These are phyloP conservation scores for Apophysomyces elegans DNA, from an alignment of 371 early-diverging fungal species.

Conservation along the genomic window DNA sequence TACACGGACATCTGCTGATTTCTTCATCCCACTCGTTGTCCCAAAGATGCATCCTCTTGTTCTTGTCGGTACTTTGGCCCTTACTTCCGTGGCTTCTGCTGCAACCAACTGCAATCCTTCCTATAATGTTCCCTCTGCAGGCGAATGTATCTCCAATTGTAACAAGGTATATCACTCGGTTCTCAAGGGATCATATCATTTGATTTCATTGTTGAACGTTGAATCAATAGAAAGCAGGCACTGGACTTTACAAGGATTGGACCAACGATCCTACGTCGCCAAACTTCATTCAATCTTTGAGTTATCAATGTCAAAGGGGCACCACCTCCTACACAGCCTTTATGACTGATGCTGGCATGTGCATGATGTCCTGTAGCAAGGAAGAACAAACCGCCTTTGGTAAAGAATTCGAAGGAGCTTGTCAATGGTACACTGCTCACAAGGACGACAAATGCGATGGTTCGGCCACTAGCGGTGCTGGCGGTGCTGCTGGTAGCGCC, in stretches of 20 bases:
- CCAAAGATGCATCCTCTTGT: neutral
- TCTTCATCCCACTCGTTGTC: neutral
- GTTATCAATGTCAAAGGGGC: conserved; percentile 30
- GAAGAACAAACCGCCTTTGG: conserved; percentile 31
- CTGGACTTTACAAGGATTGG: conserved; percentile 25
- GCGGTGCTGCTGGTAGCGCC: neutral
- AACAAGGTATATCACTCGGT: conserved; percentile 28
- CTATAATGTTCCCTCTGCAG: conserved; percentile 31
- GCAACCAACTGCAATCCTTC: conserved; percentile 40
- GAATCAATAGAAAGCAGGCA: conserved; percentile 27
- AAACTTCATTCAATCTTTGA: conserved; percentile 37
- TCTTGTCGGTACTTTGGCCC: conserved; percentile 6
- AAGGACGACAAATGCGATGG: conserved; percentile 26
- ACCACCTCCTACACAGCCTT: conserved; percentile 33
- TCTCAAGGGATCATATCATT: neutral
- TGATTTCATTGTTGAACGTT: neutral
- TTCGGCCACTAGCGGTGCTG: neutral
- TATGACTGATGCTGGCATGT: conserved; percentile 43
- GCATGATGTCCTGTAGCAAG: conserved; percentile 35
- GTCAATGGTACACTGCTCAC: conserved; percentile 35
- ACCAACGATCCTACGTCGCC: conserved; percentile 35
- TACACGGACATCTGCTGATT: conserved; percentile 1
- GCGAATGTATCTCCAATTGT: conserved; percentile 38
- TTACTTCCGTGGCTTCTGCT: conserved; percentile 21
- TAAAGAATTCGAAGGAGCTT: conserved; percentile 24